phyloP scores from a whole-genome alignment of 164 flowering plant species.

The Aristolochia californica region DNA sequence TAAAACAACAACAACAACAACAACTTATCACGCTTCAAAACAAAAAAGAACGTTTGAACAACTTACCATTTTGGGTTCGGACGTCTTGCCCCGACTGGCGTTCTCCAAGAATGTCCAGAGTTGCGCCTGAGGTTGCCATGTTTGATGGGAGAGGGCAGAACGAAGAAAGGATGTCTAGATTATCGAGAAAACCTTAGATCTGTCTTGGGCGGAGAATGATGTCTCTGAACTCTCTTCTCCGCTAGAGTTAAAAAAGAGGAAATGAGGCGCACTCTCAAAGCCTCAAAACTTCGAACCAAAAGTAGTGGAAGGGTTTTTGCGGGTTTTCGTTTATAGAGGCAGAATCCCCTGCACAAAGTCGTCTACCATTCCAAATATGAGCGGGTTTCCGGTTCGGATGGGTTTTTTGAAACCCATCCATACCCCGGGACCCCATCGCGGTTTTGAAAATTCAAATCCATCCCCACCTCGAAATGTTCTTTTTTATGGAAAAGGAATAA shows the following conservation, averaged over 20 bases:
- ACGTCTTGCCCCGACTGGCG: constrained; percentile 98
- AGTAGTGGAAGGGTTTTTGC: no score
- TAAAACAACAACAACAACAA: background rate
- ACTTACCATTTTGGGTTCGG: constrained; percentile 86
- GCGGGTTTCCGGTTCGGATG: no score
- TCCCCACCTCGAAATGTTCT: no score
- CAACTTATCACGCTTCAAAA: background rate
- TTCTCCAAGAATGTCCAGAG: constrained; percentile 76
- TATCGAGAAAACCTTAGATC: background rate
- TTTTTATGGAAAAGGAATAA: no score
- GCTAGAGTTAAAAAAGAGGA: background rate
- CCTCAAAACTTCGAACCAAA: background rate
- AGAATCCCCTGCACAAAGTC: no score
- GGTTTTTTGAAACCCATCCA: no score
- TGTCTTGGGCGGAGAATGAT: background rate
- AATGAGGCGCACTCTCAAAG: background rate
- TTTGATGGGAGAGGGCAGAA: background rate
- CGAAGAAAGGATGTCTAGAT: no score
- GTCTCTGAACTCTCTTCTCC: background rate
- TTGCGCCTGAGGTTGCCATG: constrained; percentile 37
- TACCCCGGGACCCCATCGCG: no score
- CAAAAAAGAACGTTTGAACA: background rate
- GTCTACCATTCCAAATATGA: no score
- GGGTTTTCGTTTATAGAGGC: no score
- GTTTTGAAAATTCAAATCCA: no score